Conservation (phyloP, 192 early-diverging fungal species). For the Thamnidium elegans region DNA sequence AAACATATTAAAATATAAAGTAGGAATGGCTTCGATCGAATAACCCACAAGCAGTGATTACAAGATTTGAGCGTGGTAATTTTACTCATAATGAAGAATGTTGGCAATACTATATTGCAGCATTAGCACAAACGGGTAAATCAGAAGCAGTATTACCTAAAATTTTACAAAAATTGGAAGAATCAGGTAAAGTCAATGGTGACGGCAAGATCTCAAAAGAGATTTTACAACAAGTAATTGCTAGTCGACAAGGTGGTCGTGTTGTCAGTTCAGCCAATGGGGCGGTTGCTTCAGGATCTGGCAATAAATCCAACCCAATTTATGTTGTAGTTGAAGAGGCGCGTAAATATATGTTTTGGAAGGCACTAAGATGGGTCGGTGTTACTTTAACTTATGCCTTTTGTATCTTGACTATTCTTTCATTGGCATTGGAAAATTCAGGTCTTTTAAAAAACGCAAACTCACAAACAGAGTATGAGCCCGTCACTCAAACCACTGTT, state of each 20-base stretch:
- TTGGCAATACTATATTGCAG: constrained; percentile 52
- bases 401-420: constrained; percentile 67
- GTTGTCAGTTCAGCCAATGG: constrained; percentile 31
- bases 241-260: constrained; percentile 28
- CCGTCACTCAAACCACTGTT: constrained; percentile 58
- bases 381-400: constrained; percentile 66
- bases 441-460: constrained; percentile 62
- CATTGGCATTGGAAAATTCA: constrained; percentile 67
- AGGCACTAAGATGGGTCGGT: constrained; percentile 56
- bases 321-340: constrained; percentile 63
- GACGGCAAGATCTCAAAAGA: constrained; percentile 16
- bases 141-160: constrained; percentile 54
- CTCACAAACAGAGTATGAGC: constrained; percentile 57
- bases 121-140: constrained; percentile 48
- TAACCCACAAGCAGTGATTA: constrained; percentile 47
- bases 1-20: background rate
- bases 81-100: constrained; percentile 53
- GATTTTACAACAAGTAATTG: constrained; percentile 28
- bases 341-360: constrained; percentile 57
- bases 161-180: constrained; percentile 50
- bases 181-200: constrained; percentile 21
- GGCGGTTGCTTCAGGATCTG: constrained; percentile 33
- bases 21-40: constrained; percentile 54
- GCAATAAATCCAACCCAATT: constrained; percentile 57
- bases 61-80: constrained; percentile 53